Conservation (phyloP, 768 basidiomycete genomes). For the Suillus hirtellus region DNA sequence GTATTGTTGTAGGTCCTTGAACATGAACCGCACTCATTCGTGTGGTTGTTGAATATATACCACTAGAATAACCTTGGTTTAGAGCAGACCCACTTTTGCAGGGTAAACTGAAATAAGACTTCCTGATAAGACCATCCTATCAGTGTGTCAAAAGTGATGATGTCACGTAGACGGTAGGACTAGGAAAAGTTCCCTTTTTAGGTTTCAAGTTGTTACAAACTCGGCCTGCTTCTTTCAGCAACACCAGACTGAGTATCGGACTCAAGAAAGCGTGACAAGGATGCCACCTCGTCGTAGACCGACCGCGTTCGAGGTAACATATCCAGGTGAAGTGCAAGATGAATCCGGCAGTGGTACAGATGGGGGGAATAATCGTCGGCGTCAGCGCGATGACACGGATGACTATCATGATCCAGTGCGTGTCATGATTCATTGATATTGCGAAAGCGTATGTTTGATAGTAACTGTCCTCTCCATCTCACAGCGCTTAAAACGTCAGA, state of each 20-base stretch:
- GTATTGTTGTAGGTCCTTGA: neutral
- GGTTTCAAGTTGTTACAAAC: neutral
- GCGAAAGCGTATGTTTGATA: neutral
- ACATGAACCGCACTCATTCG: neutral
- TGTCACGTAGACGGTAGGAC: too few relatives aligned
- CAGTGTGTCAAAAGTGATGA: too few relatives aligned
- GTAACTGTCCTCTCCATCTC: neutral
- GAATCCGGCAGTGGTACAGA: constrained; percentile 28
- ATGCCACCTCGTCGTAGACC: constrained; percentile 47
- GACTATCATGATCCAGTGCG: constrained; percentile 21
- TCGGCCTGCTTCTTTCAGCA: neutral
- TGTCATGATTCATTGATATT: neutral
- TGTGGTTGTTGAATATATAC: neutral
- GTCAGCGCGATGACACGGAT: constrained; percentile 19
- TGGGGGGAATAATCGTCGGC: constrained; percentile 28
- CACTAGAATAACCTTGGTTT: neutral
- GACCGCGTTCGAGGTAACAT: constrained; percentile 57
- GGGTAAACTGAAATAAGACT: neutral
- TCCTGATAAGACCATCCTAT: neutral
- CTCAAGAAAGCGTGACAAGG: neutral
- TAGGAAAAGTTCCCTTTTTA: neutral
- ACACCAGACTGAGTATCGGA: too few relatives aligned
- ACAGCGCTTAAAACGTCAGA: constrained; percentile 30
- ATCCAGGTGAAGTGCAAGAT: constrained; percentile 33
- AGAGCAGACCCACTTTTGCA: neutral